Conservation (phyloP, 2,329 filamentous ascomycete genomes). For the Curvularia lunata region DNA sequence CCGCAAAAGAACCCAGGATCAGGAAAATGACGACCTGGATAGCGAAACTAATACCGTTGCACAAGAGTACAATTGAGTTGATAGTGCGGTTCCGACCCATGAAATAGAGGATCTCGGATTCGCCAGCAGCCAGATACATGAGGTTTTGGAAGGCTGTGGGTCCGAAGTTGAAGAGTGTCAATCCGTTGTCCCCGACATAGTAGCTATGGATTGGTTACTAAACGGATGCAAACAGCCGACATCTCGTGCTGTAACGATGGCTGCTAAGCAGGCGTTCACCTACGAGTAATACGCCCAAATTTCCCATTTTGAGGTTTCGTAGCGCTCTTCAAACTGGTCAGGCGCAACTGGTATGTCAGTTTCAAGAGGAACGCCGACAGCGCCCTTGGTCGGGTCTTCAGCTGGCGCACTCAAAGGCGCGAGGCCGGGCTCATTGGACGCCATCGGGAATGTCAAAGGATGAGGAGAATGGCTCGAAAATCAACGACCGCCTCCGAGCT, state of each 20-base stretch:
- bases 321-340: slow-evolving; percentile 62
- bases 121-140: slow-evolving; percentile 65
- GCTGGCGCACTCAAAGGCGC: slow-evolving; percentile 30
- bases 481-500: neutral
- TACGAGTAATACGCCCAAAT: slow-evolving; percentile 64
- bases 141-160: slow-evolving; percentile 64
- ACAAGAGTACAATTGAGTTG: slow-evolving; percentile 62
- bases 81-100: slow-evolving; percentile 55
- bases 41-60: slow-evolving; percentile 72
- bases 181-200: slow-evolving; percentile 71
- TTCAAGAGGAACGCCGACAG: slow-evolving; percentile 22
- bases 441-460: slow-evolving; percentile 13
- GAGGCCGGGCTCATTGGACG: slow-evolving; percentile 33
- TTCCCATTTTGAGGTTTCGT: slow-evolving; percentile 60
- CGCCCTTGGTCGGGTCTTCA: slow-evolving; percentile 30
- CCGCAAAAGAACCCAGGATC: slow-evolving; percentile 61
- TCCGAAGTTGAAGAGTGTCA: slow-evolving; percentile 63
- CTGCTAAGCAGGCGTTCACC: slow-evolving; percentile 11
- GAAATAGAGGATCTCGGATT: slow-evolving; percentile 61
- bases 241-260: neutral
- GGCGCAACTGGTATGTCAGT: slow-evolving; percentile 57
- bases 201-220: slow-evolving; percentile 51
- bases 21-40: slow-evolving; percentile 67
- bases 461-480: neutral
- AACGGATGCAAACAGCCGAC: slow-evolving; percentile 7